Evolutionary conservation across 306 rosid species (phyloP), one percentile per base, ranked within the genome.

Genomic region (Gastrolobium villosum): DNA sequence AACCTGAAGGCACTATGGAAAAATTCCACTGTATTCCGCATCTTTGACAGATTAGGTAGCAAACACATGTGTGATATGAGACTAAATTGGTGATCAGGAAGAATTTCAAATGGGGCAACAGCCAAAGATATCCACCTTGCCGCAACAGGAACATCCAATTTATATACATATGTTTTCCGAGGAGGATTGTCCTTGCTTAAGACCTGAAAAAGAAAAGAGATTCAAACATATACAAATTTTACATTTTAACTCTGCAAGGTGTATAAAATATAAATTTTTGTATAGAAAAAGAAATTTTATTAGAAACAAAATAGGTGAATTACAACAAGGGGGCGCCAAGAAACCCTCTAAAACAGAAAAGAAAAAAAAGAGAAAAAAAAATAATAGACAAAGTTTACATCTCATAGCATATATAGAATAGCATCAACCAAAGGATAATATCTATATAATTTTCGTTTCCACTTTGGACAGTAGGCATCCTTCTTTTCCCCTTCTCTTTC

Each of bases 101-200:
- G 85, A 83, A 93, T 78, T 88, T 88, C 92, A 86, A 93, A 93
- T 7, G 93, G 96, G 13, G 91, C 97, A 78, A 93, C 98, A 52
- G 90, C 96, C 88, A 91, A 83, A 55, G 98, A 89, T 77, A 93
- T 91, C 97, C 93, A 93, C 82, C 75, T 88, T 48, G 98, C 93
- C 59, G 90, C 89, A 79, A 95, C 99, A 52, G 97, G 97, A 82
- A 89, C 86, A 79, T 93, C 91, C 61, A 95, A 78, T 71, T 82
- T 87, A 79, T 90, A 92, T 45, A 89, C 87, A 65, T 81, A 93
- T 7, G 97, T 92, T 88, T 89, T 94, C 74, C 84, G 55, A 78
- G 97, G 94, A 79, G 97, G 97, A 84, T 76, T 84, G 79, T 91
- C 98, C 90, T 93, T 91, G 90, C 92, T 90, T 84, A 95, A 67